A percentile compares a stretch with the other conserved stretches of the same genome.
phyloP scores from a whole-genome alignment of 768 basidiomycete species.

The Royoungia palumana region DNA sequence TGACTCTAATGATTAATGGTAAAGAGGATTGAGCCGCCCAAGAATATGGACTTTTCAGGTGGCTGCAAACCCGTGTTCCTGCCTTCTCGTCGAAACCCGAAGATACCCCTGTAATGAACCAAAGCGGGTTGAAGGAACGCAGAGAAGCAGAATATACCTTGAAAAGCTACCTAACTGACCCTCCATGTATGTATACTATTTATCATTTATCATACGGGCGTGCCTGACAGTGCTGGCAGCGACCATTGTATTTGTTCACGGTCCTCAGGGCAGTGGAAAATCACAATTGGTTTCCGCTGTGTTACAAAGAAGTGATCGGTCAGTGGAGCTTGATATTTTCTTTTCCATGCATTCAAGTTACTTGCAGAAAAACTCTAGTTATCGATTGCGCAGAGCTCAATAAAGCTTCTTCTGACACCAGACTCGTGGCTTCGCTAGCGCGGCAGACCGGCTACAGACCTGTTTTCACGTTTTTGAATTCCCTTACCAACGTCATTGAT shows the following conservation, averaged over 20 bases:
- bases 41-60: conserved; percentile 76
- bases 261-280: conserved; percentile 84
- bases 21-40: conserved; percentile 1
- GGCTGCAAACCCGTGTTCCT: conserved; percentile 63
- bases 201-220: not conserved
- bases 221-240: conserved; percentile 35
- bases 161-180: conserved; percentile 69
- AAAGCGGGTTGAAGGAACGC: conserved; percentile 81
- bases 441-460: conserved; percentile 87
- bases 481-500: conserved; percentile 79
- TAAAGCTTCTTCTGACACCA: conserved; percentile 64
- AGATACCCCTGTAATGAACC: conserved; percentile 17
- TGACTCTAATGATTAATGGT: not conserved
- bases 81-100: conserved; percentile 25
- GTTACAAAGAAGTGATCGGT: conserved; percentile 55
- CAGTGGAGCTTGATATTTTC: conserved; percentile 5
- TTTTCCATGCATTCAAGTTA: not conserved
- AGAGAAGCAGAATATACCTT: conserved; percentile 69
- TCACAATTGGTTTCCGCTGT: conserved; percentile 52
- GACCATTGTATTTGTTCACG: conserved; percentile 77
- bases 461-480: conserved; percentile 80
- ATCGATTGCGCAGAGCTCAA: conserved; percentile 82
- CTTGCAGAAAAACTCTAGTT: conserved; percentile 58
- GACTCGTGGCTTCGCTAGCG: conserved; percentile 67
- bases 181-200: conserved; percentile 57